Evolutionary conservation across 345 rosid genomes (phyloP).

Genomic region (Eucalyptus regnans): DNA sequence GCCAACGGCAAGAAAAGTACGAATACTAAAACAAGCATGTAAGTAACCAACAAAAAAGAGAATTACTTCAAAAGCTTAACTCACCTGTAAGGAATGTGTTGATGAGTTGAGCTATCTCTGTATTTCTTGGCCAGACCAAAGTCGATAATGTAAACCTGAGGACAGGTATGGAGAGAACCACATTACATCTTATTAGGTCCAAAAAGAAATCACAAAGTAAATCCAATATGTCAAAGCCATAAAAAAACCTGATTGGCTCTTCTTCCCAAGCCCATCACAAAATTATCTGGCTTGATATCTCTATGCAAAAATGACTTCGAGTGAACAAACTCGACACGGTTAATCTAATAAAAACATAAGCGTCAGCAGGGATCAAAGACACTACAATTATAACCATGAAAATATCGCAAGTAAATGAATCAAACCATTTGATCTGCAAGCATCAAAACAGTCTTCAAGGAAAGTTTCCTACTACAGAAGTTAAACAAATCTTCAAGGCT

Average conservation of each 20-base stretch:
- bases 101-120: constrained; percentile 73
- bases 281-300: constrained; percentile 94
- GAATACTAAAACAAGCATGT: not conserved
- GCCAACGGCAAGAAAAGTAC: not conserved
- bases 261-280: constrained; percentile 93
- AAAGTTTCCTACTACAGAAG: constrained; percentile 74
- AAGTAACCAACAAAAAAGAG: not conserved
- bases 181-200: not conserved
- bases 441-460: constrained; percentile 94
- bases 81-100: constrained; percentile 91
- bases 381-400: not conserved
- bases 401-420: not conserved
- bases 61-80: not conserved
- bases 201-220: not conserved
- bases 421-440: constrained; percentile 97
- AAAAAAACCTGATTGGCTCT: constrained; percentile 75
- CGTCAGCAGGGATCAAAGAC: not conserved
- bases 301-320: constrained; percentile 93
- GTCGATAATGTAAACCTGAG: constrained; percentile 76
- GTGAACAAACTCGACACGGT: constrained; percentile 84
- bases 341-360: constrained; percentile 35
- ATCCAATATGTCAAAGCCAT: not conserved
- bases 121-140: constrained; percentile 96
- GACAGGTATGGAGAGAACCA: not conserved
- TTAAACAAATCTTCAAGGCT: constrained; percentile 94